Conservation (phyloP, 2,329 filamentous ascomycete species). For the Nemania sp. region DNA sequence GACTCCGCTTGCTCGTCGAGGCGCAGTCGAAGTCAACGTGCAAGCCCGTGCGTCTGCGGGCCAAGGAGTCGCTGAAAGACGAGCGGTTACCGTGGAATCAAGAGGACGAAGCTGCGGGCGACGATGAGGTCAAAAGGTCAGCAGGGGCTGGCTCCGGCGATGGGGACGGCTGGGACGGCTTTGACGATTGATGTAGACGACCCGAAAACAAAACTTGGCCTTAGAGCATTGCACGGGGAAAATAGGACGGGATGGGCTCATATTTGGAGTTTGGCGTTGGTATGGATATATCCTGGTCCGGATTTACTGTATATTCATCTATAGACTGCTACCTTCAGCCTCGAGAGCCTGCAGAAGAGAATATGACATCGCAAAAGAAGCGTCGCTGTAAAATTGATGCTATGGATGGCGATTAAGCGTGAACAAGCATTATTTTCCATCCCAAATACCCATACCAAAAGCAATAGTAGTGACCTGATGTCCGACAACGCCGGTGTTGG, state of each 20-base stretch:
- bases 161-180: constrained; percentile 68
- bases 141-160: constrained; percentile 41
- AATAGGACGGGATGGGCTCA: not conserved
- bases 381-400: not conserved
- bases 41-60: constrained; percentile 72
- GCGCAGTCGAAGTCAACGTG: constrained; percentile 61
- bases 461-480: not conserved
- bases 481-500: not conserved
- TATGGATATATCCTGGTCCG: constrained; percentile 28
- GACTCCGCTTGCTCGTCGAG: constrained; percentile 59
- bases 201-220: not conserved
- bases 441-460: not conserved
- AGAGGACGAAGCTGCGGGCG: constrained; percentile 43
- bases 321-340: constrained; percentile 11
- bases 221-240: not conserved
- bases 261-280: constrained; percentile 27
- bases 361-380: constrained; percentile 2
- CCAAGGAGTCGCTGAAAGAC: constrained; percentile 72
- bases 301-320: constrained; percentile 20
- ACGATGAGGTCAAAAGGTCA: constrained; percentile 42
- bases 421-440: constrained; percentile 7
- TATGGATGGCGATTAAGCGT: not conserved
- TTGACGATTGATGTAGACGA: constrained; percentile 57
- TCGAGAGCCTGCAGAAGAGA: not conserved
- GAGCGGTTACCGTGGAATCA: constrained; percentile 69